Evolutionary conservation across 2,329 filamentous ascomycete species (phyloP), one percentile per base, ranked within the genome.

Genomic region (Rutstroemia sp.): DNA sequence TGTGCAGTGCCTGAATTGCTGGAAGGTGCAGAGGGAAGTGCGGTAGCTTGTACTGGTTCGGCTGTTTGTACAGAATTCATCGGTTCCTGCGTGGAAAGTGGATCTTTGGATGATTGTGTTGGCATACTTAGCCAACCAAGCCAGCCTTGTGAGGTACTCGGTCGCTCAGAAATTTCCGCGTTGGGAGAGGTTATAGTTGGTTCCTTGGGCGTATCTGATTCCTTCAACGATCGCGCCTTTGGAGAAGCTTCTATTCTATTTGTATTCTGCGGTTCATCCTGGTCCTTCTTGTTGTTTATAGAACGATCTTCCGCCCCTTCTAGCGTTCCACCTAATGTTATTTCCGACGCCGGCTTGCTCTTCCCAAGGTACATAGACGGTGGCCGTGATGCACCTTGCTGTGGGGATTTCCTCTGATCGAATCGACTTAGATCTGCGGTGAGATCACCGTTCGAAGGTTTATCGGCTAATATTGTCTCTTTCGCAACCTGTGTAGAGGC

Each of bases 401-500:
- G 46, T 12, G 61, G 51, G 30, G 64, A 47, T 49, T 60, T 64
- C 51, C 61, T 64, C 16, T 60, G 56, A 45, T 69, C 66, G 51
- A 67, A 66, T 45, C 60, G 63, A 60, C 53, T 64, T 21, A 68
- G 53, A 55, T 67, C 65, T 40, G 62, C 52, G n/a, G 64, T 56
- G 10, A 64, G 55, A 5, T 56, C 44, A 12, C 57, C 61, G 51
- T 65, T 69, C n/a, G 58, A 60, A 9, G 65, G 54, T 56, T 68
- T 70, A 52, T 56, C 80, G 30, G 81, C 82, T 47, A 81, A 70
- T 27, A 86, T 84, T 12, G 78, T 81, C 67, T 86, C 82, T 60
- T 75, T 76, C 3, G 81, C 80, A 46, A 86, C 72, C 51, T 82
- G 79, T 5, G 78, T 84, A 8, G 81, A 85, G 27, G 82, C 75